These are phyloP conservation scores for Kodamaea leandrae DNA, from an alignment of 805 yeast species.

Conservation along the genomic window DNA sequence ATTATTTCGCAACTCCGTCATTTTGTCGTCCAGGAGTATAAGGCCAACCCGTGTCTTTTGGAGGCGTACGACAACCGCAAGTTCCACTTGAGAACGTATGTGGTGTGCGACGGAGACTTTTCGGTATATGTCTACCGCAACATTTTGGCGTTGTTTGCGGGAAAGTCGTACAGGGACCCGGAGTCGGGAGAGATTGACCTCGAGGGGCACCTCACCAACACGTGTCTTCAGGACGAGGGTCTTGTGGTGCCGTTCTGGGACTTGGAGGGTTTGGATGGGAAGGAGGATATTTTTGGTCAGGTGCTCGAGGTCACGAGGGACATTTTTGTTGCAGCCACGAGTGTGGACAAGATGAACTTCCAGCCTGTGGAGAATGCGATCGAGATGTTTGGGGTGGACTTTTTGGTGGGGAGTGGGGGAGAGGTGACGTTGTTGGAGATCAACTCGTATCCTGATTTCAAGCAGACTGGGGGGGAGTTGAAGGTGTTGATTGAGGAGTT, in stretches of 20 bases:
- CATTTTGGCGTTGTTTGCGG: constrained; percentile 81
- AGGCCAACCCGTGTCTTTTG: constrained; percentile 65
- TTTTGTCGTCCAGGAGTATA: constrained; percentile 84
- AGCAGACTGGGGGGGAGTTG: constrained; percentile 84
- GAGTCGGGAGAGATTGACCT: constrained; percentile 39
- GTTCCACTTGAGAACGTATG: constrained; percentile 87
- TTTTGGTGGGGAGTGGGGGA: constrained; percentile 59
- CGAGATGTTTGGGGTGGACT: constrained; percentile 89
- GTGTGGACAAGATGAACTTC: constrained; percentile 81
- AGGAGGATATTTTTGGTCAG: constrained; percentile 46
- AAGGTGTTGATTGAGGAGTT: constrained; percentile 63
- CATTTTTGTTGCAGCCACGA: constrained; percentile 74
- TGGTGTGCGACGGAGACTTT: constrained; percentile 70
- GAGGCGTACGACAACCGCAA: constrained; percentile 61
- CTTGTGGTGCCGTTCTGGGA: constrained; percentile 66
- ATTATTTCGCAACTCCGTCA: constrained; percentile 86
- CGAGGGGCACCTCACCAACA: constrained; percentile 85
- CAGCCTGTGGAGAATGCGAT: constrained; percentile 76
- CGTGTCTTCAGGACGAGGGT: constrained; percentile 73
- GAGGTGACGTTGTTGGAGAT: constrained; percentile 72
- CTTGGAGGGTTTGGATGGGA: constrained; percentile 40
- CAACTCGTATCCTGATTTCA: constrained; percentile 94
- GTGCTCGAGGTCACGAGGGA: constrained; percentile 66
- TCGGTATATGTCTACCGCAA: constrained; percentile 76
- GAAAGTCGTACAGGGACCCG: constrained; percentile 40